phyloP scores from a whole-genome alignment of 495 filamentous ascomycete species.

The Staphylotrichum tortipilum region DNA sequence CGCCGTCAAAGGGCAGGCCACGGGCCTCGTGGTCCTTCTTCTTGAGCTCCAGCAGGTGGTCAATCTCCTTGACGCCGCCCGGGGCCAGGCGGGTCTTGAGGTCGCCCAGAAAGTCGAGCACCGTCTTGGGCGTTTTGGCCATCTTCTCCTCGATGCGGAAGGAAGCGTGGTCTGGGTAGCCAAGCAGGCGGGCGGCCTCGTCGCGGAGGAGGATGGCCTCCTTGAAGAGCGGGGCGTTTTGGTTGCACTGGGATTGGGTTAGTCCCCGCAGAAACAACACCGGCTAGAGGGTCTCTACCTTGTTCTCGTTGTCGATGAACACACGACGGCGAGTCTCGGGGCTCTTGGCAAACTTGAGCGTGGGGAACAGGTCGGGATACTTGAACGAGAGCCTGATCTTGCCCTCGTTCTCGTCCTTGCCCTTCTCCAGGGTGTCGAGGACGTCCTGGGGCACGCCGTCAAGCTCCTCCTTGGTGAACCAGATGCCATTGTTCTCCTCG shows the following conservation, averaged over 20 bases:
- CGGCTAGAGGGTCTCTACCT: no score
- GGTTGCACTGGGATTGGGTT: slow-evolving; percentile 69
- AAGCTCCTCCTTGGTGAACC: slow-evolving; percentile 52
- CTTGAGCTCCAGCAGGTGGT: slow-evolving; percentile 68
- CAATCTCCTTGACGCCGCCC: slow-evolving; percentile 70
- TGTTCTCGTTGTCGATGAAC: slow-evolving; percentile 53
- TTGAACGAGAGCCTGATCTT: slow-evolving; percentile 53
- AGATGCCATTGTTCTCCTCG: slow-evolving; percentile 52
- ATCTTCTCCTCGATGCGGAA: slow-evolving; percentile 95
- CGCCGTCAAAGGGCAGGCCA: slow-evolving; percentile 52
- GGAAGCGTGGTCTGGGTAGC: slow-evolving; percentile 85
- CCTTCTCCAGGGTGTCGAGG: slow-evolving; percentile 54
- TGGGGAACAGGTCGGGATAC: slow-evolving; percentile 54
- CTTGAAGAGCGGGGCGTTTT: slow-evolving; percentile 77
- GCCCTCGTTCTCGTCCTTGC: slow-evolving; percentile 57
- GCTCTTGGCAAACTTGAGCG: slow-evolving; percentile 50
- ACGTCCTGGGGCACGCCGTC: slow-evolving; percentile 52
- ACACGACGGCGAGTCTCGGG: slow-evolving; percentile 45
- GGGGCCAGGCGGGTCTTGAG: slow-evolving; percentile 63
- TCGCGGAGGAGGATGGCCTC: slow-evolving; percentile 84
- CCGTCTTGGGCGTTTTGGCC: slow-evolving; percentile 85
- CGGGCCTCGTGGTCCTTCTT: slow-evolving; percentile 58
- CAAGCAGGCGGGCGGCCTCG: slow-evolving; percentile 82
- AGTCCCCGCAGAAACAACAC: no score
- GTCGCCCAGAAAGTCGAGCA: slow-evolving; percentile 76